These are phyloP conservation scores for Asclepias syriaca DNA, from an alignment of 257 asterid genomes.

Conservation along the genomic window DNA sequence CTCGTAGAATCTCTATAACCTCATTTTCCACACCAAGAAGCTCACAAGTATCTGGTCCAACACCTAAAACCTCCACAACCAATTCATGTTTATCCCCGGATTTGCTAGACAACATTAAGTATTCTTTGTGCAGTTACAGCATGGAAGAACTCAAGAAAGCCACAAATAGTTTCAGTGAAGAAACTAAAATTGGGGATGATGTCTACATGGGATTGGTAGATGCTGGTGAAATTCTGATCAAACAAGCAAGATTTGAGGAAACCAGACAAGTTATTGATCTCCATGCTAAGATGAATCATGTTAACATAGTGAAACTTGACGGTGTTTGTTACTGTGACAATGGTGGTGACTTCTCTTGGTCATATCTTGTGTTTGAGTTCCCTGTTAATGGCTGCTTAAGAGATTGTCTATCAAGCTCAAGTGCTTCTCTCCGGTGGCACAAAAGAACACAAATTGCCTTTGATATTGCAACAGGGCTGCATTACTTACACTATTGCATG, in stretches of 20 bases:
- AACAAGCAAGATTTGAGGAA: constrained; percentile 37
- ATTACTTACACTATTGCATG: constrained; percentile 59
- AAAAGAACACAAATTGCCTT: constrained; percentile 60
- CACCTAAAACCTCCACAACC: constrained; percentile 34
- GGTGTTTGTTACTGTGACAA: constrained; percentile 61
- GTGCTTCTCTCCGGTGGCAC: constrained; percentile 39
- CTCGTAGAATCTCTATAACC: constrained; percentile 27
- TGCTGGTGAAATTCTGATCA: constrained; percentile 41
- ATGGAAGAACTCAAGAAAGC: constrained; percentile 46
- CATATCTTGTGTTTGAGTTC: constrained; percentile 56
- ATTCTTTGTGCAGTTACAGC: constrained; percentile 41
- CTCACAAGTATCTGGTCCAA: constrained; percentile 37
- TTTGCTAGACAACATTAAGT: constrained; percentile 53
- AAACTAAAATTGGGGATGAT: constrained; percentile 20
- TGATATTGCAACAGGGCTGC: constrained; percentile 60
- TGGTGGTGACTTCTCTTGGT: constrained; percentile 25
- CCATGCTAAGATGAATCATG: constrained; percentile 66
- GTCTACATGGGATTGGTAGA: constrained; percentile 47
- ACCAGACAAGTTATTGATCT: constrained; percentile 46
- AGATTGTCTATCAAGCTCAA: constrained; percentile 31
- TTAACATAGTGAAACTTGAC: constrained; percentile 50
- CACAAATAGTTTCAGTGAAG: constrained; percentile 34
- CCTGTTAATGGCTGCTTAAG: constrained; percentile 61
- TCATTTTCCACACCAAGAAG: constrained; percentile 51
- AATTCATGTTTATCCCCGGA: constrained; percentile 69